These are phyloP conservation scores for Cylindrotheca closterium DNA, from an alignment of 108 stramenopile species.

Conservation along the genomic window DNA sequence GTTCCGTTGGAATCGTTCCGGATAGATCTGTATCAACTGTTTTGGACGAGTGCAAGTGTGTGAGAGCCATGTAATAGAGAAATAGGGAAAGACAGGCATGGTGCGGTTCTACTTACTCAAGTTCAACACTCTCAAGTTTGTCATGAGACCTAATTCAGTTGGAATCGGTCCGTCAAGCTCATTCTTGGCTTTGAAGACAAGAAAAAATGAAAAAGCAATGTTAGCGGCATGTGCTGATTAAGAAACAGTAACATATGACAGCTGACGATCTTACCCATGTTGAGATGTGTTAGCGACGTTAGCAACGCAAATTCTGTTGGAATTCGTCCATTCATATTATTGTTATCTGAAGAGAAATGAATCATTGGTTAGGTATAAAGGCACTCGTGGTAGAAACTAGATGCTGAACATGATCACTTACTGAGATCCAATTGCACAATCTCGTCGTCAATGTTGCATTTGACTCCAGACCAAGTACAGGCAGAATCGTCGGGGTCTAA, in stretches of 20 bases:
- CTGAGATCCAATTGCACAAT: not conserved
- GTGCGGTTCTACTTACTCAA: not conserved
- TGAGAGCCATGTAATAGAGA: too few relatives aligned
- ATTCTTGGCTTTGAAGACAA: conserved; percentile 21
- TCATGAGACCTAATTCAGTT: conserved; percentile 24
- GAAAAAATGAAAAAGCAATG: too few relatives aligned
- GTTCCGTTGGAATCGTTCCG: not conserved
- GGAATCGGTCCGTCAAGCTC: conserved; percentile 46
- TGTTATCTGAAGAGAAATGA: conserved; percentile 23
- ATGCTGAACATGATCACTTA: too few relatives aligned
- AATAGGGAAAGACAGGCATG: too few relatives aligned
- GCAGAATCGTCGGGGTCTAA: not conserved
- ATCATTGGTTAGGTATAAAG: not conserved
- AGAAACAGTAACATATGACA: too few relatives aligned
- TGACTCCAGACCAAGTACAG: not conserved
- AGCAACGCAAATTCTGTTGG: conserved; percentile 36
- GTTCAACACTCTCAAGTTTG: not conserved
- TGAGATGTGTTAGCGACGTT: not conserved
- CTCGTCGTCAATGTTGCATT: not conserved
- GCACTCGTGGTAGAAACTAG: not conserved
- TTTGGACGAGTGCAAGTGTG: too few relatives aligned
- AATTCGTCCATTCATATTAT: conserved; percentile 55
- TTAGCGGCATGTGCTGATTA: too few relatives aligned
- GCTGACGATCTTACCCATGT: not conserved
- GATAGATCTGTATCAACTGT: not conserved